Evolutionary conservation across 805 yeast genomes (phyloP), one percentile per base, ranked within the genome.

Genomic region (Diddensiella caesifluorescens): DNA sequence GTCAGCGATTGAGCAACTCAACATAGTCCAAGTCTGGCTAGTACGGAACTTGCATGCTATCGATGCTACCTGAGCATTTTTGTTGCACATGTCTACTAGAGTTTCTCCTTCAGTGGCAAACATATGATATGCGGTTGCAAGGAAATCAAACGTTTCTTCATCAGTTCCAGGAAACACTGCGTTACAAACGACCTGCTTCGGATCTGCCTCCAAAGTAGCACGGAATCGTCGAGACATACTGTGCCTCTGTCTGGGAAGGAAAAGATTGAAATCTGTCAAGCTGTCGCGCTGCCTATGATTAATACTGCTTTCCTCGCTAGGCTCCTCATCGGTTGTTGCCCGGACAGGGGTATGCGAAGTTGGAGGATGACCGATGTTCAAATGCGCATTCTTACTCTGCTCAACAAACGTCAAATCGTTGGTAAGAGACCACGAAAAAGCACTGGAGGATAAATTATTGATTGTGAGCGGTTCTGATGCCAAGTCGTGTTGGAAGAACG

Each of bases 1-100:
- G 60, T 70, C 62, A 2, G 60, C 56, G 3, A 79, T 59, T 22
- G 77, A 63, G 25, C 72, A 73, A 10, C 74, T 73, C 4, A 80
- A 60, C 3, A 79, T 68, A 45, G 70, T 61, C 88, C 88, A 81
- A 0, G 77, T 70, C 53, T 78, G 84, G 41, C 79, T 67, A 41
- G 78, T 83, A 44, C 84, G 60, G 40, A 63, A 65, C 38, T 68
- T 60, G 13, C 69, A 67, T 1, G 70, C 81, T 35, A 69, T 19
- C 2, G 39, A 33, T 13, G 50, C 83, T 5, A 76, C 64, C 13
- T 67, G 61, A 0, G 85, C 73, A 54, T 83, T 83, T 51, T 69
- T 62, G 18, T 70, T 65, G 52, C 85, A 80, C 1, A 71, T 78
- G 34, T 79, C 78, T 10, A 67, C 55, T 12, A 79, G 62, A 21